Evolutionary conservation across 2,329 filamentous ascomycete species (phyloP).

Genomic region (Trichoderma sp.): DNA sequence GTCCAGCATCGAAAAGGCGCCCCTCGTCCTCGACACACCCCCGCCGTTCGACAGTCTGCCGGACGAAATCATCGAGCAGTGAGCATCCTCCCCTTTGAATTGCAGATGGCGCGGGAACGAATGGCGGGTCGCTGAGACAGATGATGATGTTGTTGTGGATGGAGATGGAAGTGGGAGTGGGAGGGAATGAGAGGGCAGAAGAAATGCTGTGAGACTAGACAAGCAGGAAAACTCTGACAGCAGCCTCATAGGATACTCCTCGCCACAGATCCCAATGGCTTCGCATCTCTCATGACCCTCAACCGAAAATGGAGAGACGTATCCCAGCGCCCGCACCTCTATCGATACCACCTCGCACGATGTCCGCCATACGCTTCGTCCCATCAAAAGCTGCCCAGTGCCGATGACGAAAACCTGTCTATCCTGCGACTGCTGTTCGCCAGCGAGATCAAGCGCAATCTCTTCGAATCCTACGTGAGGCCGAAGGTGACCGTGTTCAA

Average conservation of each 20-base stretch:
- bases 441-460: slow-evolving; percentile 72
- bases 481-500: slow-evolving; percentile 74
- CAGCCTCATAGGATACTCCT: slow-evolving; percentile 58
- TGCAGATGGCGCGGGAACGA: neutral
- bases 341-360: slow-evolving; percentile 63
- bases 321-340: slow-evolving; percentile 66
- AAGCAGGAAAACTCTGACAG: slow-evolving; percentile 1
- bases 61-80: slow-evolving; percentile 73
- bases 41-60: slow-evolving; percentile 55
- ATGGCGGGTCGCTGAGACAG: neutral
- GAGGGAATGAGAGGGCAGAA: neutral
- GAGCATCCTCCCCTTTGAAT: slow-evolving; percentile 39
- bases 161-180: neutral
- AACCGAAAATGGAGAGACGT: slow-evolving; percentile 68
- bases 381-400: slow-evolving; percentile 47
- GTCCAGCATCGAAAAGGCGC: slow-evolving; percentile 43
- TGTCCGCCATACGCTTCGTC: slow-evolving; percentile 63
- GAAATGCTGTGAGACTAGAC: neutral
- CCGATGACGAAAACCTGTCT: slow-evolving; percentile 57
- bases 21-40: slow-evolving; percentile 33
- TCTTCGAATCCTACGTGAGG: slow-evolving; percentile 75
- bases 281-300: slow-evolving; percentile 67
- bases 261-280: slow-evolving; percentile 63
- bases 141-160: neutral
- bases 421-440: slow-evolving; percentile 68